A percentile compares a stretch with the other conserved stretches of the same genome.
phyloP scores from a whole-genome alignment of 257 asterid species.

The Nicotiana sylvestris region DNA sequence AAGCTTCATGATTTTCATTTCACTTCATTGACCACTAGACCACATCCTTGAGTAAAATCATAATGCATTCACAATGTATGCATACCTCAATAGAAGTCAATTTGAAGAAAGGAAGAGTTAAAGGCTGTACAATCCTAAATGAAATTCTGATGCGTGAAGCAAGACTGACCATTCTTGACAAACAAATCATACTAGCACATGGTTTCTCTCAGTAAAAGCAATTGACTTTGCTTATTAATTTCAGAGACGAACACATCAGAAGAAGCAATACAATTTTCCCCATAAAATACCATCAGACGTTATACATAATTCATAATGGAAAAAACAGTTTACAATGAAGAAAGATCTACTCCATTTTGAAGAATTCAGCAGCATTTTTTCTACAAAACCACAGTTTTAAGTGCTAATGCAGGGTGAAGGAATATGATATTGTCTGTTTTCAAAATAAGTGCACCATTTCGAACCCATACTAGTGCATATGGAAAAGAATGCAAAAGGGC shows the following conservation, averaged over 20 bases:
- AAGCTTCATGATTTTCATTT: too few relatives aligned
- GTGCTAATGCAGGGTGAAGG: background rate
- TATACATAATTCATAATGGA: background rate
- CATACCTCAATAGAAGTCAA: too few relatives aligned
- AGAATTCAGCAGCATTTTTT: background rate
- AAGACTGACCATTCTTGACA: background rate
- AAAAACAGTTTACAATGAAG: background rate
- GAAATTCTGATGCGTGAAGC: too few relatives aligned
- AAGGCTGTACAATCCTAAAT: background rate
- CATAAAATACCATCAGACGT: background rate
- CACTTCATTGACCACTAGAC: too few relatives aligned
- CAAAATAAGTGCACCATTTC: background rate
- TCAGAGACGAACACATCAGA: background rate
- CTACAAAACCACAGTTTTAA: background rate
- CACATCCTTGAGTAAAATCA: too few relatives aligned
- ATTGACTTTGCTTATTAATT: background rate
- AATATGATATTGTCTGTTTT: background rate
- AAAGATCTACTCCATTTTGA: background rate
- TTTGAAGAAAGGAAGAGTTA: background rate
- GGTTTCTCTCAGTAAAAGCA: background rate
- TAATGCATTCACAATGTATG: too few relatives aligned
- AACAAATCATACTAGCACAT: background rate
- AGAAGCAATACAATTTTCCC: background rate
- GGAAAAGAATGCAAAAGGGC: background rate
- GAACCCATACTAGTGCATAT: background rate